Evolutionary conservation across 2,329 filamentous ascomycete species (phyloP).

Genomic region (Pseudogymnoascus sp.): DNA sequence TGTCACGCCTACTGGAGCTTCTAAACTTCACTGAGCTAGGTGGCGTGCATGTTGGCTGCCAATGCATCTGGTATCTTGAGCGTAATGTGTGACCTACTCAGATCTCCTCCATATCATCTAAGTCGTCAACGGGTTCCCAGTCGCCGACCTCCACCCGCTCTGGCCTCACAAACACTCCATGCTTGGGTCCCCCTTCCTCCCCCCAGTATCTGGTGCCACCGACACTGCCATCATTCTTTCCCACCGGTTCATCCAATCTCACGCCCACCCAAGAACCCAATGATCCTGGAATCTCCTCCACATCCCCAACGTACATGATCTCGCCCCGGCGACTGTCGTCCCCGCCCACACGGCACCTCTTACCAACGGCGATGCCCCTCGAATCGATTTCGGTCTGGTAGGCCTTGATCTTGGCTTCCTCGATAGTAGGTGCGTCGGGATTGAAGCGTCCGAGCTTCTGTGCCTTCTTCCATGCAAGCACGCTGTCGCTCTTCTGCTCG

Average conservation of each 20-base stretch:
- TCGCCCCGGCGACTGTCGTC: constrained; percentile 64
- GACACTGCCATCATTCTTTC: constrained; percentile 75
- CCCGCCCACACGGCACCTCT: constrained; percentile 57
- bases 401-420: constrained; percentile 64
- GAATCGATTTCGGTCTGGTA: constrained; percentile 62
- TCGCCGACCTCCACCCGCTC: constrained; percentile 73
- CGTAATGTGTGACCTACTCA: constrained; percentile 28
- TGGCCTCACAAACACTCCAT: constrained; percentile 71
- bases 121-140: constrained; percentile 61
- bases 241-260: constrained; percentile 69
- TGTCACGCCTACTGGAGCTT: neutral
- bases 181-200: constrained; percentile 49
- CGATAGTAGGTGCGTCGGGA: constrained; percentile 67
- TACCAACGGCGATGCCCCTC: constrained; percentile 58
- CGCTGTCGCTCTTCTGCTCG: constrained; percentile 76
- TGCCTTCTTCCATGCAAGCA: constrained; percentile 91
- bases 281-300: constrained; percentile 64
- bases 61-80: neutral
- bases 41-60: neutral
- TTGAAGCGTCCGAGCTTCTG: constrained; percentile 96
- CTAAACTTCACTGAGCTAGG: neutral
- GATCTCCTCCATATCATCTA: constrained; percentile 73
- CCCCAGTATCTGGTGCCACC: constrained; percentile 61
- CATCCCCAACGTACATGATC: constrained; percentile 63
- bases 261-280: constrained; percentile 66